These are phyloP conservation scores for Colletotrichum gigasporum DNA, from an alignment of 2,329 filamentous ascomycete species.

Conservation along the genomic window DNA sequence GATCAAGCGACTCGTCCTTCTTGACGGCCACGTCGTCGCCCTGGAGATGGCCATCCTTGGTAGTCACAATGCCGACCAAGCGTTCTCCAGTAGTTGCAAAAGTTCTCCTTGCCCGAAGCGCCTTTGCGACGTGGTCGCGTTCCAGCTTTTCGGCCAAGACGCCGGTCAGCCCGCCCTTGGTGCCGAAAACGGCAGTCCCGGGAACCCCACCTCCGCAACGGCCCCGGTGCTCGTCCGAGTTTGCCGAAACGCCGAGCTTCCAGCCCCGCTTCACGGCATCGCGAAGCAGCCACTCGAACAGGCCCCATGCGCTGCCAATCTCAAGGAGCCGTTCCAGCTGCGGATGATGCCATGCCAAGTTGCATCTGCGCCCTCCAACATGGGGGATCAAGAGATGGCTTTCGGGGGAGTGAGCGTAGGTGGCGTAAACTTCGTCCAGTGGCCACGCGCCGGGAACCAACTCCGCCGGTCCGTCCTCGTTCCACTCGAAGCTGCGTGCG, in stretches of 20 bases:
- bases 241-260: slow-evolving; percentile 45
- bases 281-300: slow-evolving; percentile 45
- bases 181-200: slow-evolving; percentile 44
- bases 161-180: slow-evolving; percentile 40
- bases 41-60: slow-evolving; percentile 34
- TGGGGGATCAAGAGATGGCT: slow-evolving; percentile 46
- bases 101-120: slow-evolving; percentile 38
- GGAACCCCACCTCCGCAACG: slow-evolving; percentile 46
- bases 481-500: slow-evolving; percentile 47
- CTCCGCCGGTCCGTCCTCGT: slow-evolving; percentile 43
- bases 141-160: slow-evolving; percentile 35
- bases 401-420: slow-evolving; percentile 43
- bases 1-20: slow-evolving; percentile 3
- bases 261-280: slow-evolving; percentile 42
- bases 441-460: slow-evolving; percentile 45
- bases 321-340: slow-evolving; percentile 45
- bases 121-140: slow-evolving; percentile 20
- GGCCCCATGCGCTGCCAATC: slow-evolving; percentile 46
- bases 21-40: slow-evolving; percentile 36
- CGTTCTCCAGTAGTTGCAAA: slow-evolving; percentile 44
- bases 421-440: slow-evolving; percentile 47
- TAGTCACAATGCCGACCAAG: slow-evolving; percentile 37
- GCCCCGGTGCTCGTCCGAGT: slow-evolving; percentile 46
- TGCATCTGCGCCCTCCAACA: slow-evolving; percentile 45
- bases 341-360: slow-evolving; percentile 47